phyloP scores from a whole-genome alignment of 192 early-diverging fungal species.

The Coemansia guatemalensis region DNA sequence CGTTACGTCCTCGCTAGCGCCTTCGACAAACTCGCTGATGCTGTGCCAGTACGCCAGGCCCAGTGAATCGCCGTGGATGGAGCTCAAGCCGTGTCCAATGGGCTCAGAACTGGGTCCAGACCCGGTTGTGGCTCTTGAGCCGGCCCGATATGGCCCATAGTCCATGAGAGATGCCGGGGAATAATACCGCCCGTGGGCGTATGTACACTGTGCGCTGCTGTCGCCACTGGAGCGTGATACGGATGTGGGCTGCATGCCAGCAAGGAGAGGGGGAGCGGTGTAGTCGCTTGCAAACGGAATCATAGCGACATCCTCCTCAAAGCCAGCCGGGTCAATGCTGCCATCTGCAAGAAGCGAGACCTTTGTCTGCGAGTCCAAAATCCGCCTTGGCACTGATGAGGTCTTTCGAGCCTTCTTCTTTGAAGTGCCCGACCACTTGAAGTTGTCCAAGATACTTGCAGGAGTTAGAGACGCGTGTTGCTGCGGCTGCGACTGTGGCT shows the following conservation, averaged over 20 bases:
- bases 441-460: slow-evolving; percentile 34
- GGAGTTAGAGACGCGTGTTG: slow-evolving; percentile 15
- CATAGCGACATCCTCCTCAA: slow-evolving; percentile 32
- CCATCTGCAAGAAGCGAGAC: slow-evolving; percentile 30
- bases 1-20: slow-evolving; percentile 25
- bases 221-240: background rate
- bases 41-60: slow-evolving; percentile 54
- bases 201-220: slow-evolving; percentile 1
- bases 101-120: background rate
- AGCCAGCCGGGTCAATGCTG: slow-evolving; percentile 31
- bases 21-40: slow-evolving; percentile 47
- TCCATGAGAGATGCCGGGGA: slow-evolving; percentile 20
- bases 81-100: slow-evolving; percentile 11
- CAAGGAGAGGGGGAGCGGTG: slow-evolving; percentile 13
- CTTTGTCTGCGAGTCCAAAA: slow-evolving; percentile 26
- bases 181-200: slow-evolving; percentile 28
- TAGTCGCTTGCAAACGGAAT: slow-evolving; percentile 12
- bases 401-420: slow-evolving; percentile 12
- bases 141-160: slow-evolving; percentile 26
- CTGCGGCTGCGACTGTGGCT: background rate
- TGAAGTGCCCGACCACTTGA: slow-evolving; percentile 30
- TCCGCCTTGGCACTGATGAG: slow-evolving; percentile 22
- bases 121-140: background rate
- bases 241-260: background rate
- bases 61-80: slow-evolving; percentile 34